Percentiles rank a stretch among this genome's conserved stretches.
phyloP scores from a whole-genome alignment of 2,329 filamentous ascomycete species.

The Botryotinia calthae region DNA sequence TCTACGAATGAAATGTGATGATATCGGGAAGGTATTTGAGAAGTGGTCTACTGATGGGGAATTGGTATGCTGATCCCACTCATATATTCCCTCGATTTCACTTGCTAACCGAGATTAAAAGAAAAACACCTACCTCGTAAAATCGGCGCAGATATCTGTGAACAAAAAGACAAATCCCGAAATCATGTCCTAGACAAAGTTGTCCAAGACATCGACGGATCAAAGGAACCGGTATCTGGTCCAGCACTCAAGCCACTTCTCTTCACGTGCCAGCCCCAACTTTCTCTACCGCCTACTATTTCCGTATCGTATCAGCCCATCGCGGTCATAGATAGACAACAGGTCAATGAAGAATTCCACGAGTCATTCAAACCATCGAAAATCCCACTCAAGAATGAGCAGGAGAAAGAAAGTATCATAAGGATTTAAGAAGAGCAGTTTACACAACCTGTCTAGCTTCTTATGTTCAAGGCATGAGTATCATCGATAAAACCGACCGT shows the following conservation, averaged over 20 bases:
- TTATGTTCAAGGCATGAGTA: conserved; percentile 64
- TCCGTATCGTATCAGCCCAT: conserved; percentile 56
- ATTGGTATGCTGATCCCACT: conserved; percentile 42
- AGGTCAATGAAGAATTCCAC: conserved; percentile 42
- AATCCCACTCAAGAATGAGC: background rate
- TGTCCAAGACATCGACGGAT: conserved; percentile 64
- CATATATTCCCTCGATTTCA: background rate
- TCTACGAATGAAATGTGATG: conserved; percentile 56
- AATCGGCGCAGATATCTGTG: conserved; percentile 61
- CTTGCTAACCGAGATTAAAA: conserved; percentile 19
- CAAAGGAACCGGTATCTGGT: conserved; percentile 67
- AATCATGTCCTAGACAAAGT: conserved; percentile 65
- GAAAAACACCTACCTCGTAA: conserved; percentile 58
- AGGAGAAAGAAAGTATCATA: conserved; percentile 41
- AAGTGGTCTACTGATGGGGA: conserved; percentile 60
- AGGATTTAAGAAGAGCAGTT: conserved; percentile 57
- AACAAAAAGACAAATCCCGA: conserved; percentile 45
- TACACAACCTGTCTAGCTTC: conserved; percentile 62
- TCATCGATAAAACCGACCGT: conserved; percentile 58
- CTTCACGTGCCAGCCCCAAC: conserved; percentile 64
- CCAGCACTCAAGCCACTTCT: conserved; percentile 57
- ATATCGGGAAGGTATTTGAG: conserved; percentile 58
- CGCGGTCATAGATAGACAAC: conserved; percentile 53
- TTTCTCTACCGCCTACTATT: conserved; percentile 58
- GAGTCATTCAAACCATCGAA: conserved; percentile 33